These are phyloP conservation scores for Penicillium rolfsii DNA, from an alignment of 2,329 filamentous ascomycete species.

Conservation along the genomic window DNA sequence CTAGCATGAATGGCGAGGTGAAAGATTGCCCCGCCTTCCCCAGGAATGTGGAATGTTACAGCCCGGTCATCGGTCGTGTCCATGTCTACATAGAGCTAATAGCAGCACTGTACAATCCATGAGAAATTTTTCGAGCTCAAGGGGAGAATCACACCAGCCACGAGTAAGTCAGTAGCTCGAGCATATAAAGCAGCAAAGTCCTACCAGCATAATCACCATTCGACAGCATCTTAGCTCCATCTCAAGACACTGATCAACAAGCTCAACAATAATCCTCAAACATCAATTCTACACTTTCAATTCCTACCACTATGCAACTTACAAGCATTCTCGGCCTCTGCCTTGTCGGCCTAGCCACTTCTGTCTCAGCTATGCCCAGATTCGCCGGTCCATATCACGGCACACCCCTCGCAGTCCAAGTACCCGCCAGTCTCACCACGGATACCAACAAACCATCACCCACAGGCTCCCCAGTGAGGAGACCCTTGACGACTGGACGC, in stretches of 20 bases:
- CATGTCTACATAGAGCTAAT: slow-evolving; percentile 4
- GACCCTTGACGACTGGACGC: slow-evolving; percentile 16
- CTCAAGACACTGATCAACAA: neutral
- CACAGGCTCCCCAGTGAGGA: slow-evolving; percentile 17
- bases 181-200: slow-evolving; percentile 15
- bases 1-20: neutral
- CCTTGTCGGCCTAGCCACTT: slow-evolving; percentile 22
- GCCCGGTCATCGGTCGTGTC: slow-evolving; percentile 12
- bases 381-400: slow-evolving; percentile 25
- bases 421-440: slow-evolving; percentile 24
- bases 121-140: neutral
- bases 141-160: slow-evolving; percentile 4
- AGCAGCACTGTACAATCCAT: slow-evolving; percentile 19
- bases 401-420: slow-evolving; percentile 13
- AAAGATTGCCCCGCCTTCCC: neutral
- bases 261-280: neutral
- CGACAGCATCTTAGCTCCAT: neutral
- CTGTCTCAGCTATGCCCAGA: slow-evolving; percentile 22
- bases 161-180: neutral
- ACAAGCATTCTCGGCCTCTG: slow-evolving; percentile 19
- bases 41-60: slow-evolving; percentile 28
- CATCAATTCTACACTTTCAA: neutral
- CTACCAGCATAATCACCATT: neutral
- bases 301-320: slow-evolving; percentile 26
- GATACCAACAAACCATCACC: slow-evolving; percentile 22